Conservation (phyloP, 2,329 filamentous ascomycete genomes). For the Sarocladium oryzae region DNA sequence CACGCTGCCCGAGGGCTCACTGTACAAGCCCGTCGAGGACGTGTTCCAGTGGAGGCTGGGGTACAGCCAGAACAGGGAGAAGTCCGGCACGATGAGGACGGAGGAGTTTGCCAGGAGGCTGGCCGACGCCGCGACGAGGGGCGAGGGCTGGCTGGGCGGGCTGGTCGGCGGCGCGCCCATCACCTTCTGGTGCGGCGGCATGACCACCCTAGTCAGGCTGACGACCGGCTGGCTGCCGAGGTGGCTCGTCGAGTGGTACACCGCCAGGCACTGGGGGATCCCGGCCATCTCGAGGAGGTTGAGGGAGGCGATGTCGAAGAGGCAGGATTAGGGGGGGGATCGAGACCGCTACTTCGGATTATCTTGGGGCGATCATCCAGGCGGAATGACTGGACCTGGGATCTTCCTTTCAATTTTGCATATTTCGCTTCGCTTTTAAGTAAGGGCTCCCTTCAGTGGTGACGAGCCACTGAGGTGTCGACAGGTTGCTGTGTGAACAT, state of each 20-base stretch:
- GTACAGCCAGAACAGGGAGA: slow-evolving; percentile 40
- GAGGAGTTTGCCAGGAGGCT: slow-evolving; percentile 8
- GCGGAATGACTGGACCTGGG: too few species aligned
- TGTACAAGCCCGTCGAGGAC: slow-evolving; percentile 39
- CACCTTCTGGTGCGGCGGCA: slow-evolving; percentile 11
- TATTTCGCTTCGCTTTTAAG: too few species aligned
- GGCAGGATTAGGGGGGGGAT: not conserved
- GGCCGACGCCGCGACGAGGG: not conserved
- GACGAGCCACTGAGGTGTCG: too few species aligned
- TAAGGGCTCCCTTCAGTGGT: too few species aligned
- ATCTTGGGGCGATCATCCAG: too few species aligned
- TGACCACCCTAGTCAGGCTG: slow-evolving; percentile 10
- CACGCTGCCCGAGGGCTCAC: slow-evolving; percentile 35
- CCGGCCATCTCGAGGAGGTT: slow-evolving; percentile 9
- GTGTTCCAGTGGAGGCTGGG: slow-evolving; percentile 39
- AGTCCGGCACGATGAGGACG: slow-evolving; percentile 19
- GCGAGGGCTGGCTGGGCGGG: slow-evolving; percentile 5
- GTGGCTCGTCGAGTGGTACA: slow-evolving; percentile 8
- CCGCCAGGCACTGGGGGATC: slow-evolving; percentile 10
- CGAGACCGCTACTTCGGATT: not conserved
- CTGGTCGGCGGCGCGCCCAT: slow-evolving; percentile 9
- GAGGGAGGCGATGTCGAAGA: slow-evolving; percentile 7
- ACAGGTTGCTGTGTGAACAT: too few species aligned
- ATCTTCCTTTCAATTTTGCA: too few species aligned
- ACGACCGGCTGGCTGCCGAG: slow-evolving; percentile 10